Conservation (phyloP, 2,329 filamentous ascomycete genomes). For the Cercospora brassicicola region DNA sequence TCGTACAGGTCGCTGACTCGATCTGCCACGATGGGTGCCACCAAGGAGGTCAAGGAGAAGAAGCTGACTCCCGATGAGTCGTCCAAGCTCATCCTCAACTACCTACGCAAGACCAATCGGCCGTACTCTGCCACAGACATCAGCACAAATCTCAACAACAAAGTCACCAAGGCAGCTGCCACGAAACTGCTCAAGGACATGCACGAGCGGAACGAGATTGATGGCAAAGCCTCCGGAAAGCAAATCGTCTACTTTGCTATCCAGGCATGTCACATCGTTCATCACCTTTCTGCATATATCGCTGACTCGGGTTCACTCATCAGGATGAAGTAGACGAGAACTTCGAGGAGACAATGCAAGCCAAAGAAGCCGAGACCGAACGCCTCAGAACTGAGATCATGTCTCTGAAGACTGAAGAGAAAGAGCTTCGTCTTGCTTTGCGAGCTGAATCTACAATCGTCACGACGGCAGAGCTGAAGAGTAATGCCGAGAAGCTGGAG, state of each 20-base stretch:
- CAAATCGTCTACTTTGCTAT: conserved; percentile 61
- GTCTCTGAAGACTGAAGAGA: conserved; percentile 49
- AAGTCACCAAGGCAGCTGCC: conserved; percentile 51
- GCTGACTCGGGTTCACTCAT: not conserved
- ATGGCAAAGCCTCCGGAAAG: conserved; percentile 60
- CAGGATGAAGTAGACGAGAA: conserved; percentile 54
- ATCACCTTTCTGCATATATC: not conserved
- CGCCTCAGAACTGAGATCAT: conserved; percentile 49
- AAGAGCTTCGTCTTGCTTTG: conserved; percentile 51
- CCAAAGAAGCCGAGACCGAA: conserved; percentile 52
- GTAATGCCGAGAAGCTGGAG: conserved; percentile 47
- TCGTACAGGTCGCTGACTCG: not conserved
- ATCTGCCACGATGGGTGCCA: conserved; percentile 33
- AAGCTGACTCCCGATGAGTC: conserved; percentile 37
- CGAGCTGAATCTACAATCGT: conserved; percentile 50
- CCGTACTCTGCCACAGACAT: conserved; percentile 41
- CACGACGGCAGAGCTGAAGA: conserved; percentile 53
- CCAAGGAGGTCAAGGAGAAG: conserved; percentile 33
- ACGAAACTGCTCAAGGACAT: conserved; percentile 64
- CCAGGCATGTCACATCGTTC: conserved; percentile 39
- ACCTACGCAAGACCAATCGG: conserved; percentile 37
- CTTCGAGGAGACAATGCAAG: conserved; percentile 51
- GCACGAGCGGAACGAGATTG: conserved; percentile 60
- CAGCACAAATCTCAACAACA: conserved; percentile 40
- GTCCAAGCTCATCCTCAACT: conserved; percentile 34